Conservation (phyloP, 805 yeast genomes). For the Saccharomycopsis babjevae region DNA sequence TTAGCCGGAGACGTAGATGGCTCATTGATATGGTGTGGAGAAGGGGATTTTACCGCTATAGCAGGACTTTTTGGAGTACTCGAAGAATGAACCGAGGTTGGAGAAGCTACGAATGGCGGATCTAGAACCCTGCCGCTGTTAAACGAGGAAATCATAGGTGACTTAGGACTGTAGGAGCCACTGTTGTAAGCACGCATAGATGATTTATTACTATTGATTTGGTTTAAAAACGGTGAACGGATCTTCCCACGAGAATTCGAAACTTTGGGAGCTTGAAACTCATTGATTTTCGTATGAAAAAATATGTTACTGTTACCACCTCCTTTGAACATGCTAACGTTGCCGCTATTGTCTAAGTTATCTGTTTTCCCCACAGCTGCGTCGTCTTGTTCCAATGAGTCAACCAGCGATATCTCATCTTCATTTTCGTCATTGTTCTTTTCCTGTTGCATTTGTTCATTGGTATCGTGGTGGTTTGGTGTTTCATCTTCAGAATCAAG, state of each 20-base stretch:
- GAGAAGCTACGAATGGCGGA: background rate
- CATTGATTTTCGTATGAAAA: background rate
- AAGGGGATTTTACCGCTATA: background rate
- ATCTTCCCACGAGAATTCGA: conserved; percentile 19
- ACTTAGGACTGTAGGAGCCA: background rate
- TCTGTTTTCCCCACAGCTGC: background rate
- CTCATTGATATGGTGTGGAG: background rate
- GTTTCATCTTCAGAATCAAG: conserved; percentile 21
- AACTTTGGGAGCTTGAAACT: background rate
- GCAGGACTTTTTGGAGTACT: background rate
- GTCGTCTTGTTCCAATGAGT: background rate
- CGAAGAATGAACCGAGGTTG: background rate
- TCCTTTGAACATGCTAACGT: background rate
- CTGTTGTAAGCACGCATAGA: background rate
- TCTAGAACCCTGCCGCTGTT: background rate
- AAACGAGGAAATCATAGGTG: background rate
- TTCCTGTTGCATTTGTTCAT: background rate
- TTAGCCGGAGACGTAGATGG: background rate
- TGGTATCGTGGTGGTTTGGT: conserved; percentile 13
- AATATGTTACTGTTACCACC: background rate
- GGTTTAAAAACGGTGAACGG: conserved; percentile 21
- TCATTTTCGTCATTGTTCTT: background rate
- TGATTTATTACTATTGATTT: background rate
- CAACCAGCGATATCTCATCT: background rate
- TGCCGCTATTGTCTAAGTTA: background rate